Base-by-base conservation (phyloP, 2,329 filamentous ascomycete species). In the Dactylellina sp. region DNA sequence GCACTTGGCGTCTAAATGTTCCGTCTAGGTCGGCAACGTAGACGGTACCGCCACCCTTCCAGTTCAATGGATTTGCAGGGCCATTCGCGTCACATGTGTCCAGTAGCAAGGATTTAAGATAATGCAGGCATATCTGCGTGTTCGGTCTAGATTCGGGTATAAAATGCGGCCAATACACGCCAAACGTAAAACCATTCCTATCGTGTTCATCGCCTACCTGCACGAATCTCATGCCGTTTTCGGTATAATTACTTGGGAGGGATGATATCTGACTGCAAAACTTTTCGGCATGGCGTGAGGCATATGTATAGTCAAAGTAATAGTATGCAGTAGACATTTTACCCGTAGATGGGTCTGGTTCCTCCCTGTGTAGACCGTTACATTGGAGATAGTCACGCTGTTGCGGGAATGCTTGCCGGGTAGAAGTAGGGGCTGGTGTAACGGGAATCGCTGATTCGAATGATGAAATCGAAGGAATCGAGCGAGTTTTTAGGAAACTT, bases 1-100 rank as follows among this genome's bases (percentile, higher is more conserved):
- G 53, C 25, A 66, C 52, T 7, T 44, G 42, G 20, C 46, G 22
- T 32, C 28, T 25, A 37, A 44, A 55, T 3, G 47, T 39, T 5
- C 55, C 55, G 46, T 56, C 47, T 14, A 32, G 25, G 11, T 70
- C 56, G 24, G 50, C 47, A 6, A 44, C 47, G 18, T 47, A 56
- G 2, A 55, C 28, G 24, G 64, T 47, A 16, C 64, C 64, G 4
- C 64, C 64, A 9, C 55, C 55, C 32, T 70, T 70, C 55, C 56
- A 61, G 25, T 55, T 49, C 9, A 55, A 32, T 6, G 64, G 64
- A 35, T 61, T 70, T 1, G n/a, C 39, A 11, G 55, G 56, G 7
- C 47, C 25, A 7, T 61, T 55, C 16, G 24, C 55, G 11, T 70
- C 56, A 24, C 64, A 61, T 2, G 20, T 46, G 14, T 56, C 55